phyloP scores from a whole-genome alignment of 2,329 filamentous ascomycete species.

The Alternaria sp. region DNA sequence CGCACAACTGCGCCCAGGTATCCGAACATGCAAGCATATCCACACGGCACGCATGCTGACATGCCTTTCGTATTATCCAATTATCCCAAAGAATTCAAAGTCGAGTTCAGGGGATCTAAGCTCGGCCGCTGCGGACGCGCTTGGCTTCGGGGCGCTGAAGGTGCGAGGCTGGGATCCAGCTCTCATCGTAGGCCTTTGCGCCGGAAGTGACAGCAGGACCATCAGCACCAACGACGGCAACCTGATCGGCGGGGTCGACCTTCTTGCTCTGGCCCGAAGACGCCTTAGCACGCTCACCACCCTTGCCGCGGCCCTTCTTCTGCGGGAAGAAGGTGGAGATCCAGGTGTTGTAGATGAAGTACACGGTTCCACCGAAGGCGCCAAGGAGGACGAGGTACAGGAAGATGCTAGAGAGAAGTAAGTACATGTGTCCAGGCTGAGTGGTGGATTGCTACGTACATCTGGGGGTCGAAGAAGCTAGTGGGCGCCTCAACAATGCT shows the following conservation, averaged over 20 bases:
- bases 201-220: conserved; percentile 72
- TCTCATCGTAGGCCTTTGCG: conserved; percentile 82
- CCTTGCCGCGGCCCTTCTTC: conserved; percentile 66
- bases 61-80: neutral
- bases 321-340: conserved; percentile 95
- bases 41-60: neutral
- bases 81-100: neutral
- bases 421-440: neutral
- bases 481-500: conserved; percentile 88
- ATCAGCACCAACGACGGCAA: conserved; percentile 72
- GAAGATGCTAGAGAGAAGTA: conserved; percentile 74
- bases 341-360: conserved; percentile 99
- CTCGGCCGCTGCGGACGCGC: conserved; percentile 60
- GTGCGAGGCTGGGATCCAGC: conserved; percentile 91
- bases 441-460: conserved; percentile 64
- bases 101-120: conserved; percentile 18
- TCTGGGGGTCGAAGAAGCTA: conserved; percentile 92
- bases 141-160: conserved; percentile 80
- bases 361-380: conserved; percentile 79
- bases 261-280: conserved; percentile 70
- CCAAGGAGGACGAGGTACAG: conserved; percentile 89
- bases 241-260: conserved; percentile 64
- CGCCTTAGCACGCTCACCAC: conserved; percentile 69
- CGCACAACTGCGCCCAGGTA: neutral
- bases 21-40: neutral